Base-by-base conservation (phyloP, 2,329 filamentous ascomycete genomes). In the Lachnellula cervina region DNA sequence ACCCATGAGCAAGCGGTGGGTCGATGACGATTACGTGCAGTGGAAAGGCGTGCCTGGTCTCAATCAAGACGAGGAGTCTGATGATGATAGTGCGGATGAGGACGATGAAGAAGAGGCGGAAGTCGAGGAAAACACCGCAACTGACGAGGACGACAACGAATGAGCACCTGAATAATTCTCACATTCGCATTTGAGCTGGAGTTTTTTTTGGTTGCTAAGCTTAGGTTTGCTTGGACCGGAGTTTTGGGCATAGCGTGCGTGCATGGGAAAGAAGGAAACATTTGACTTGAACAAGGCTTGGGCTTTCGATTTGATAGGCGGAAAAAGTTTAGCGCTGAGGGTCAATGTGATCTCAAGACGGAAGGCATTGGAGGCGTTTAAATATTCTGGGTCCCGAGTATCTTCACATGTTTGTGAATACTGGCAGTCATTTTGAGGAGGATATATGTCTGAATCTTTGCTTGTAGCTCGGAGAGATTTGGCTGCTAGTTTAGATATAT, bases 1-100 rank as follows among this genome's bases (percentile, higher is more conserved):
- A 49, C 92, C 92, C 0, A 78, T 84, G 63, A 97, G 92, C 71
- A 90, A 89, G 72, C 81, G 84, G 57, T 97, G 94, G 95, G 75
- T 99, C 13, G 87, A 91, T 59, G 80, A 82, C 19, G 88, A 95
- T 68, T 97, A 96, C 68, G 80, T 93, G 32, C 79, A 86, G 50
- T 97, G 90, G 89, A 82, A 83, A 60, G 81, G 85, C 5, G 82
- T 95, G 37, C 84, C 85, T 0, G 89, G 88, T 0, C 73, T 91
- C 11, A 80, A 86, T 56, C 79, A 78, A 23, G 79, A 80, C 5
- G 77, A 79, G 6, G 75, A 81, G 48, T 79, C 79, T 37, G 78
- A 80, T 25, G 79, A 80, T 43, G 74, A 77, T 5, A 79, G 81
- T 50, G 55, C 49, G 2, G 64, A 67, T n/a, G 66, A 68, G 17